Base-by-base conservation (phyloP, 306 rosid species). In the Argentina anserina region DNA sequence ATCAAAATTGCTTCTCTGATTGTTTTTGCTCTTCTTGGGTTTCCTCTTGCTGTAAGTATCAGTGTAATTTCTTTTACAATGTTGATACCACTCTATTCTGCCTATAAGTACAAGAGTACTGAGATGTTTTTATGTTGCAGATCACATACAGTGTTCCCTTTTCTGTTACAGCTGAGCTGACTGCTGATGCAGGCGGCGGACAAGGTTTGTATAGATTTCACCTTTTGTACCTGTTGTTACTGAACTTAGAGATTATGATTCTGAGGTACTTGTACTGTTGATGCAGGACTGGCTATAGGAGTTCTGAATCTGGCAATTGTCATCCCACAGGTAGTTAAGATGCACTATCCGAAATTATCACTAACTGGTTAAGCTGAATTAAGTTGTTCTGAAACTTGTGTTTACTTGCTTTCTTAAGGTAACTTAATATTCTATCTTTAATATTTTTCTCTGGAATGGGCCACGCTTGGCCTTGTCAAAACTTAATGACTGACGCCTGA, bases 241-340 rank as follows among this genome's bases (percentile, higher is more conserved):
- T 9, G 37, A 46, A 31, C 45, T 72, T 59, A 18, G 61, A 40
- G 62, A 66, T 76, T 81, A 43, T 75, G 77, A 79, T 74, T 61
- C 60, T 62, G 42, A 42, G 70, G 45, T 58, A n/a, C 76, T 77
- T 81, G 69, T 76, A 68, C 82, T 80, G 65, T 67, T 75, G 59
- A 37, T 72, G 67, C 90, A 94, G 98, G 98, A 66, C 80, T 94
- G 89, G 98, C 98, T 74, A 91, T 89, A 13, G 97, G 99, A 82
- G 99, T 94, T 84, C 80, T 94, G 65, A 94, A 94, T 88, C 99
- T 94, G 65, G 94, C 99, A 39, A 90, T 94, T 75, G 99, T 94
- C 72, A 74, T 92, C 82, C 98, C 98, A 62, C 98, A 91, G 98
- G 98, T 94, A 86, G 18, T 76, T 74, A 47, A 47, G 49, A 33